A percentile compares a stretch with the other conserved stretches of the same genome.
phyloP scores from a whole-genome alignment of 2,329 filamentous ascomycete species.

The Hypoxylon sp. region DNA sequence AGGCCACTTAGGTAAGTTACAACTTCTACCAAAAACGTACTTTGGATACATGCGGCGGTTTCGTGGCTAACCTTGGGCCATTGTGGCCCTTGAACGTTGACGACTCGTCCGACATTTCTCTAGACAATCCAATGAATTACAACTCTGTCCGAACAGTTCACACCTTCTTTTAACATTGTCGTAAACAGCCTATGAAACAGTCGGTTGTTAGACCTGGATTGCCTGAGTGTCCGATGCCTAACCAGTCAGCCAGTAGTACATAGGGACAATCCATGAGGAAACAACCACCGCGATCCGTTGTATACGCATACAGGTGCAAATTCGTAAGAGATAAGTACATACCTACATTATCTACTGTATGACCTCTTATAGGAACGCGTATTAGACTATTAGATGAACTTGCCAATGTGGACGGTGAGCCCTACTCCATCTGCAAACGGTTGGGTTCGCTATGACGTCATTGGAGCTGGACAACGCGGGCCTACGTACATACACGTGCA shows the following conservation, averaged over 20 bases:
- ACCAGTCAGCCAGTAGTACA: too few species aligned
- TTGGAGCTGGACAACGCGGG: conserved; percentile 16
- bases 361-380: conserved; percentile 1
- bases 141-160: background rate
- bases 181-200: background rate
- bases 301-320: too few species aligned
- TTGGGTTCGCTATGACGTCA: conserved; percentile 27
- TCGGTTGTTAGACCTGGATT: background rate
- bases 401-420: conserved; percentile 9
- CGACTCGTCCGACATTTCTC: background rate
- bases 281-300: too few species aligned
- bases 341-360: too few species aligned
- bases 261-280: too few species aligned
- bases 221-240: background rate
- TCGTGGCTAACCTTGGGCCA: conserved; percentile 8
- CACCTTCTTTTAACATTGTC: background rate
- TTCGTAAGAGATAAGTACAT: background rate
- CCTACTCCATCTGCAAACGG: background rate
- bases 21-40: background rate
- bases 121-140: background rate
- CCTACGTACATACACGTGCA: conserved; percentile 8
- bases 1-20: background rate
- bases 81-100: background rate
- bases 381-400: conserved; percentile 10
- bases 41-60: background rate